A percentile compares a stretch with the other conserved stretches of the same genome.
These are phyloP conservation scores for Microdochium nivale DNA, from an alignment of 2,329 filamentous ascomycete genomes.

Conservation along the genomic window DNA sequence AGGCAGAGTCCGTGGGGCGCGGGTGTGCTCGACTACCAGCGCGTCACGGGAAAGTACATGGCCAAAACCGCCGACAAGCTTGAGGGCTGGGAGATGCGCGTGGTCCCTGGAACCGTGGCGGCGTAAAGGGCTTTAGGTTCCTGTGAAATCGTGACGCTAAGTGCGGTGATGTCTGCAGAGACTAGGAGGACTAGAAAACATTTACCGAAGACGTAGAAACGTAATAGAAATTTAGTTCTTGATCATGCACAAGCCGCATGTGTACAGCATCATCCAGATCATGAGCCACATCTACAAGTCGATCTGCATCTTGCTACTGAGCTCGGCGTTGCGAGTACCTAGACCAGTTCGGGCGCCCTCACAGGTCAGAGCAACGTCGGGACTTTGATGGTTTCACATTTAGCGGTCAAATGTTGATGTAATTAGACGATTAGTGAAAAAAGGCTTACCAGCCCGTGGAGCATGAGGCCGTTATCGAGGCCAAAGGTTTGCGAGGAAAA, in stretches of 20 bases:
- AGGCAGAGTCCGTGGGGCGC: no score
- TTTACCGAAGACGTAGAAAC: no score
- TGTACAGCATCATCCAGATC: conserved; percentile 13
- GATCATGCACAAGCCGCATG: conserved; percentile 8
- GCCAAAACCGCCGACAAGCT: no score
- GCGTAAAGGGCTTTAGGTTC: no score
- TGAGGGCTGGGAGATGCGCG: no score
- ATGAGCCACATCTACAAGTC: conserved; percentile 11
- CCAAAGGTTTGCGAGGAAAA: conserved; percentile 2
- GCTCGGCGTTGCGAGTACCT: conserved; percentile 6
- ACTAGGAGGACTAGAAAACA: no score
- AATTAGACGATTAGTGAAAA: no score
- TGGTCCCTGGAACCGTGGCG: no score
- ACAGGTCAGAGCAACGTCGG: conserved; percentile 11
- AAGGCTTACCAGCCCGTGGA: conserved; percentile 1
- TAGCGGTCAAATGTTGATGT: not conserved
- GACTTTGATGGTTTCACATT: conserved; percentile 6
- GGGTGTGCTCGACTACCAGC: no score
- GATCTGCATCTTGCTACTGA: conserved; percentile 6
- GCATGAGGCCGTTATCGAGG: conserved; percentile 3
- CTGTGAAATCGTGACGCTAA: no score
- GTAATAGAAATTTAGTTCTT: conserved; percentile 13
- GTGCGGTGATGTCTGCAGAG: no score
- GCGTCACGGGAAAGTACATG: no score
- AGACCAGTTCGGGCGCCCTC: conserved; percentile 9